Conservation (phyloP, 2,329 filamentous ascomycete genomes). For the Fusarium sp. region DNA sequence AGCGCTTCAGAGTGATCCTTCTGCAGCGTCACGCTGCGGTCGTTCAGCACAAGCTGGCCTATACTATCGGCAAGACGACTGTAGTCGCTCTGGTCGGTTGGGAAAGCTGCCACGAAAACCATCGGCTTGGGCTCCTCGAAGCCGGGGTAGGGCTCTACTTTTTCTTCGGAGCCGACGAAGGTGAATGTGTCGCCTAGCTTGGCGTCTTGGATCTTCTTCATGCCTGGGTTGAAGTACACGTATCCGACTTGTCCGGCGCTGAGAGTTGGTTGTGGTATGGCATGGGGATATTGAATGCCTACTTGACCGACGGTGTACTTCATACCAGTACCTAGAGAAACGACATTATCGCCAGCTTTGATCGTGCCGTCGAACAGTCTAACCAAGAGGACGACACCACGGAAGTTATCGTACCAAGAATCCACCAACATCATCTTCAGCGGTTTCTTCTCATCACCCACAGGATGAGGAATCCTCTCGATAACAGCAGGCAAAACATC, state of each 20-base stretch:
- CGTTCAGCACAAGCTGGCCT: conserved; percentile 91
- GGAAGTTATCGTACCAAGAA: conserved; percentile 98
- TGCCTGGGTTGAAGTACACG: conserved; percentile 96
- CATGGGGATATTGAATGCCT: conserved; percentile 93
- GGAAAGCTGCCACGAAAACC: conserved; percentile 98
- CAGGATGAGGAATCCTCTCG: conserved; percentile 82
- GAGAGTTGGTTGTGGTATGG: conserved; percentile 81
- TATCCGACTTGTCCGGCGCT: conserved; percentile 96
- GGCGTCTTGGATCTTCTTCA: conserved; percentile 96
- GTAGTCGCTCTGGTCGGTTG: conserved; percentile 90
- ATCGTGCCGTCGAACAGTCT: conserved; percentile 90
- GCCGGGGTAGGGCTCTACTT: conserved; percentile 84
- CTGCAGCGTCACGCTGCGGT: conserved; percentile 91
- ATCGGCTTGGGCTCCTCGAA: conserved; percentile 98
- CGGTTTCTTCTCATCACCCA: conserved; percentile 77
- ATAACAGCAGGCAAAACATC: conserved; percentile 87
- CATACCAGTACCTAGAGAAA: conserved; percentile 86
- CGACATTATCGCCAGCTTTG: conserved; percentile 83
- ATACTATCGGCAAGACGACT: conserved; percentile 92
- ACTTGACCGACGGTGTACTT: conserved; percentile 97
- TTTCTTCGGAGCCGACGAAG: conserved; percentile 77
- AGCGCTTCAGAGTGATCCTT: conserved; percentile 96
- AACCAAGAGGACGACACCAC: conserved; percentile 91
- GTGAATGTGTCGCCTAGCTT: conserved; percentile 98
- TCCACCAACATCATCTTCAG: conserved; percentile 90